Conservation (phyloP, 2,329 filamentous ascomycete genomes). For the Hypoxylon sp. region DNA sequence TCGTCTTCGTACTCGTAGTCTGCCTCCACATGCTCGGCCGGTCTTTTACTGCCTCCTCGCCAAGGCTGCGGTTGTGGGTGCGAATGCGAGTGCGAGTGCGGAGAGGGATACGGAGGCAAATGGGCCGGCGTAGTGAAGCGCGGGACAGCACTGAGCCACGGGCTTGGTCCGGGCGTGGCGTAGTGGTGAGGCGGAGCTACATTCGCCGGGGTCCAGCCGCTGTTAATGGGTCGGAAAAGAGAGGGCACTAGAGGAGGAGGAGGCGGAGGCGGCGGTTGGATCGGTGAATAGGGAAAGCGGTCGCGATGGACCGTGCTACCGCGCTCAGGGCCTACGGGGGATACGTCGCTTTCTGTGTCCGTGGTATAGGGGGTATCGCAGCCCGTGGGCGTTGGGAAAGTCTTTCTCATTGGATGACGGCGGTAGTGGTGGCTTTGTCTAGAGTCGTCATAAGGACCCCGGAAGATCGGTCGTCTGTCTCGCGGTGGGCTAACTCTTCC, state of each 20-base stretch:
- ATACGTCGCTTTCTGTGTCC: conserved; percentile 60
- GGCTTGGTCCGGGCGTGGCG: conserved; percentile 54
- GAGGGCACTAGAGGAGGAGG: conserved; percentile 18
- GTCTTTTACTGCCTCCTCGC: conserved; percentile 49
- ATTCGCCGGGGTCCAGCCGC: conserved; percentile 53
- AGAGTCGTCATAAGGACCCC: conserved; percentile 48
- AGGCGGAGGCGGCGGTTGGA: conserved; percentile 37
- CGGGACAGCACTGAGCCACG: conserved; percentile 63
- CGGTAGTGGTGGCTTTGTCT: conserved; percentile 45
- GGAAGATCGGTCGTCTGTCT: conserved; percentile 49
- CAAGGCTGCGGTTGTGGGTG: conserved; percentile 36
- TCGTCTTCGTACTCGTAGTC: conserved; percentile 45
- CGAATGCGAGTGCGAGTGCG: conserved; percentile 25
- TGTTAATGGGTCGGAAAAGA: conserved; percentile 42
- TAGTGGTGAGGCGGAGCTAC: conserved; percentile 42
- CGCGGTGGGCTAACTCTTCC: conserved; percentile 46
- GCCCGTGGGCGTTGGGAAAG: conserved; percentile 48
- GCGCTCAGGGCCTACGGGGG: conserved; percentile 47
- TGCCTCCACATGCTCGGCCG: conserved; percentile 51
- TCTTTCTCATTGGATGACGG: conserved; percentile 50
- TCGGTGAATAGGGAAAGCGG: conserved; percentile 46
- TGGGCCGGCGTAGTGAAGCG: conserved; percentile 54
- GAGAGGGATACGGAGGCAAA: conserved; percentile 42
- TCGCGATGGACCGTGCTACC: conserved; percentile 39
- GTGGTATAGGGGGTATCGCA: conserved; percentile 59